Evolutionary conservation across 352 stramenopile species (phyloP).

Genomic region (Phytophthora crassamura): DNA sequence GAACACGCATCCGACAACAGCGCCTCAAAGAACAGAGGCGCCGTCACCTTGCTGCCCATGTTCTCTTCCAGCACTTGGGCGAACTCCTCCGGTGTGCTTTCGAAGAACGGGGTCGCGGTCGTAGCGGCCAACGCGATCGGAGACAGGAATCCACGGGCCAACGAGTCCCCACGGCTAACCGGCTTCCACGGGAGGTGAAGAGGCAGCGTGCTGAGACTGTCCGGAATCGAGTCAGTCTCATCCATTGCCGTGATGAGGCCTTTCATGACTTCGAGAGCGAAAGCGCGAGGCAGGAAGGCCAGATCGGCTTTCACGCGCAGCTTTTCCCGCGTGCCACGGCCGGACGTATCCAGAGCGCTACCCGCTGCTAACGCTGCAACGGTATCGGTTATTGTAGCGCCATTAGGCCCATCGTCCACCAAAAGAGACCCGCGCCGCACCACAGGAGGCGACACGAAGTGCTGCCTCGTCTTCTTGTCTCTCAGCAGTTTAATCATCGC

Average conservation of each 20-base stretch:
- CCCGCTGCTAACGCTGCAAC: constrained; percentile 11
- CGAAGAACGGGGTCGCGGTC: constrained; percentile 57
- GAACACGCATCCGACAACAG: constrained; percentile 64
- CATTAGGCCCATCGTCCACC: constrained; percentile 4
- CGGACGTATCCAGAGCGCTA: constrained; percentile 1
- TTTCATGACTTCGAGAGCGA: constrained; percentile 66
- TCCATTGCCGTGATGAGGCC: constrained; percentile 50
- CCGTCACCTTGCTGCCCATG: constrained; percentile 50
- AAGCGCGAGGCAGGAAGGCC: constrained; percentile 36
- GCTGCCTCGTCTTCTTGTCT: constrained; percentile 15
- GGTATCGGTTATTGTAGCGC: constrained; percentile 11
- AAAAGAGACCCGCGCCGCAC: constrained; percentile 23
- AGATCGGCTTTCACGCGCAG: constrained; percentile 18
- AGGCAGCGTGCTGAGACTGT: constrained; percentile 42
- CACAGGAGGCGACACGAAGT: constrained; percentile 1
- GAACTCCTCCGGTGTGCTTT: constrained; percentile 50
- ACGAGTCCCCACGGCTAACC: constrained; percentile 15
- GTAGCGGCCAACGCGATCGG: constrained; percentile 1
- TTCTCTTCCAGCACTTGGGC: constrained; percentile 53
- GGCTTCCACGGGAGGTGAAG: constrained; percentile 57
- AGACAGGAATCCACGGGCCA: constrained; percentile 12
- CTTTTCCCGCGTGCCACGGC: constrained; percentile 11
- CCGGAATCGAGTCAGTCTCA: constrained; percentile 33
- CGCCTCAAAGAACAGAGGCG: constrained; percentile 60
- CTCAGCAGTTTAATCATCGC: constrained; percentile 31